phyloP scores from a whole-genome alignment of 2,329 filamentous ascomycete species.

The Fusarium keratoplasticum region DNA sequence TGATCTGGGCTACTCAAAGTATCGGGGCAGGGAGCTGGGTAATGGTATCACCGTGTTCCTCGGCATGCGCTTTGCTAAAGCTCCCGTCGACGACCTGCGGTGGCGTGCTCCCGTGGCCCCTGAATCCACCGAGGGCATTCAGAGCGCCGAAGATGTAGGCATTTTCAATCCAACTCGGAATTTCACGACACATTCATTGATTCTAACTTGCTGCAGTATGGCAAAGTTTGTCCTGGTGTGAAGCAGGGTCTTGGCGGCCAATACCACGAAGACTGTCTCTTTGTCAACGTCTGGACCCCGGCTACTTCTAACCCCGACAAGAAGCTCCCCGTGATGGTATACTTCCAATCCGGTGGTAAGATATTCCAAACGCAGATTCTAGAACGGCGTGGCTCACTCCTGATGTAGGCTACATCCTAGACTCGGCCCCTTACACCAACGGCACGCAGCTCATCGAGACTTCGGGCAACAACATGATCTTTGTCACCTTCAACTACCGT shows the following conservation, averaged over 20 bases:
- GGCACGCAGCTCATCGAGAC: constrained; percentile 58
- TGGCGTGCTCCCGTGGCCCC: constrained; percentile 63
- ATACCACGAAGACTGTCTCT: constrained; percentile 59
- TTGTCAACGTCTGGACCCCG: constrained; percentile 62
- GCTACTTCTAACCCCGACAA: constrained; percentile 41
- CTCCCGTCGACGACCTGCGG: constrained; percentile 62
- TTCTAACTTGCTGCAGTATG: constrained; percentile 50
- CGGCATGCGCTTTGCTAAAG: constrained; percentile 63
- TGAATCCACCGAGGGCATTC: constrained; percentile 44
- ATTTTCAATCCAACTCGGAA: background rate
- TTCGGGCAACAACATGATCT: constrained; percentile 61
- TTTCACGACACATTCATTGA: background rate
- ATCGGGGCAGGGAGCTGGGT: constrained; percentile 53
- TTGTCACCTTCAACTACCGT: constrained; percentile 73
- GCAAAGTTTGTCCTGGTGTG: constrained; percentile 57
- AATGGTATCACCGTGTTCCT: constrained; percentile 59
- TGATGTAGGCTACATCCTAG: constrained; percentile 55
- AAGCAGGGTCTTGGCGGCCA: constrained; percentile 42
- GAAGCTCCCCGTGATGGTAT: constrained; percentile 55
- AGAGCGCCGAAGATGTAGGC: constrained; percentile 52
- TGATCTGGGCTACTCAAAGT: constrained; percentile 59
- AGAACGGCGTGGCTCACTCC: background rate
- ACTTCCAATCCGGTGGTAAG: constrained; percentile 57
- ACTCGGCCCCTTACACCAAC: constrained; percentile 65
- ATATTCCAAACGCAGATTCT: background rate